phyloP scores from a whole-genome alignment of 306 rosid genomes.

The Arachis stenosperma region DNA sequence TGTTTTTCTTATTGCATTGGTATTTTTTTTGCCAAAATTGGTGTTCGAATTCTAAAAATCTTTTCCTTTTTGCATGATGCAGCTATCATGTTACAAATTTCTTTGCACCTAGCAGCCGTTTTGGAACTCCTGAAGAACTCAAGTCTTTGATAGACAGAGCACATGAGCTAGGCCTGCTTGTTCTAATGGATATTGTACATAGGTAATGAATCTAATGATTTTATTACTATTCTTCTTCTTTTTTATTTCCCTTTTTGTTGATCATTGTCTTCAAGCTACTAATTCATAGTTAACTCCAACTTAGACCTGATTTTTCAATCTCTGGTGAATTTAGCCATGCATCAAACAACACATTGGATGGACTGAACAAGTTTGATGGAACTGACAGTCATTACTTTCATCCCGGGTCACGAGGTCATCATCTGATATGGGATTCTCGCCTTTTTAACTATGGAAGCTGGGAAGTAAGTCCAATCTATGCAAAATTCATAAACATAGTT shows the following conservation, averaged over 20 bases:
- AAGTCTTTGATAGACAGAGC: slow-evolving; percentile 93
- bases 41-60: not conserved
- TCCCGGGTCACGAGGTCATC: slow-evolving; percentile 95
- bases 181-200: slow-evolving; percentile 99
- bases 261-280: slow-evolving; percentile 10
- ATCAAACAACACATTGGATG: slow-evolving; percentile 91
- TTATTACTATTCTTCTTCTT: no score
- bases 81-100: slow-evolving; percentile 98
- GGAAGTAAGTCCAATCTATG: slow-evolving; percentile 74
- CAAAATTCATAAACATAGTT: slow-evolving; percentile 1
- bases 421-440: slow-evolving; percentile 99
- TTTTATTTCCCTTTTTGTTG: not conserved
- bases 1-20: not conserved
- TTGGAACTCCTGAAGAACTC: slow-evolving; percentile 95
- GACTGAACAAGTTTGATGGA: slow-evolving; percentile 98
- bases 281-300: not conserved
- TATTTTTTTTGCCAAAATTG: slow-evolving; percentile 19
- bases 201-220: slow-evolving; percentile 54
- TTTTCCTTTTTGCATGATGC: slow-evolving; percentile 27
- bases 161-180: slow-evolving; percentile 92
- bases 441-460: slow-evolving; percentile 99
- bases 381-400: slow-evolving; percentile 93
- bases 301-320: no score
- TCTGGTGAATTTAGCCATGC: slow-evolving; percentile 65
- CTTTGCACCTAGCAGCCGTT: slow-evolving; percentile 98